phyloP scores from a whole-genome alignment of 108 stramenopile species.

The Fistulifera pelliculosa region DNA sequence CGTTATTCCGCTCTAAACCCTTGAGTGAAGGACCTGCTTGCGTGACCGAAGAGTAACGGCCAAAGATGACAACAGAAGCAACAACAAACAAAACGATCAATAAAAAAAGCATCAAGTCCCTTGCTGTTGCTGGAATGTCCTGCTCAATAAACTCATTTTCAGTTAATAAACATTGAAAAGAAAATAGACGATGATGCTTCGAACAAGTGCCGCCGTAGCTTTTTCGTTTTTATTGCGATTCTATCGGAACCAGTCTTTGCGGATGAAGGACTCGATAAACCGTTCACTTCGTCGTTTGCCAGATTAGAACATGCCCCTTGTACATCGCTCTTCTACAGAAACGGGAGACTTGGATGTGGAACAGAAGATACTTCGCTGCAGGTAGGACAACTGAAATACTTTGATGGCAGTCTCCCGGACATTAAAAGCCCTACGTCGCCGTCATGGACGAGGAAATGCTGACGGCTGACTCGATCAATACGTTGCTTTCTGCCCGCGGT shows the following conservation, averaged over 20 bases:
- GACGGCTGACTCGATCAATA: slow-evolving; percentile 28
- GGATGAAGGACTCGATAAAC: slow-evolving; percentile 18
- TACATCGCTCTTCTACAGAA: slow-evolving; percentile 58
- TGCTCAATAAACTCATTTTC: no score
- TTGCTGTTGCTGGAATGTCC: no score
- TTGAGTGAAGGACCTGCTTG: no score
- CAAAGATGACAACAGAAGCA: no score
- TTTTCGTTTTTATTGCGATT: neutral
- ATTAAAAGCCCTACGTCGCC: slow-evolving; percentile 40
- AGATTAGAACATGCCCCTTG: slow-evolving; percentile 54
- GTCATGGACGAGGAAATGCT: slow-evolving; percentile 60
- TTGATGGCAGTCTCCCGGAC: slow-evolving; percentile 22
- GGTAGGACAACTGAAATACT: slow-evolving; percentile 46
- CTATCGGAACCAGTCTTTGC: neutral
- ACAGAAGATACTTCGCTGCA: slow-evolving; percentile 42
- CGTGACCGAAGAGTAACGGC: no score
- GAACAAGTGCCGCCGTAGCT: neutral
- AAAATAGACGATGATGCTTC: neutral
- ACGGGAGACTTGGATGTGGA: slow-evolving; percentile 75
- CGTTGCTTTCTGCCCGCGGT: slow-evolving; percentile 20
- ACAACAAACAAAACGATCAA: neutral
- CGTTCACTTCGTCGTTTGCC: slow-evolving; percentile 55
- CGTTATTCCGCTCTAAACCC: no score
- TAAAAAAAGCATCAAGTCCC: neutral
- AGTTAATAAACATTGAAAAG: neutral